Base-by-base conservation (phyloP, 768 basidiomycete genomes). In the Baorangia bicolor region DNA sequence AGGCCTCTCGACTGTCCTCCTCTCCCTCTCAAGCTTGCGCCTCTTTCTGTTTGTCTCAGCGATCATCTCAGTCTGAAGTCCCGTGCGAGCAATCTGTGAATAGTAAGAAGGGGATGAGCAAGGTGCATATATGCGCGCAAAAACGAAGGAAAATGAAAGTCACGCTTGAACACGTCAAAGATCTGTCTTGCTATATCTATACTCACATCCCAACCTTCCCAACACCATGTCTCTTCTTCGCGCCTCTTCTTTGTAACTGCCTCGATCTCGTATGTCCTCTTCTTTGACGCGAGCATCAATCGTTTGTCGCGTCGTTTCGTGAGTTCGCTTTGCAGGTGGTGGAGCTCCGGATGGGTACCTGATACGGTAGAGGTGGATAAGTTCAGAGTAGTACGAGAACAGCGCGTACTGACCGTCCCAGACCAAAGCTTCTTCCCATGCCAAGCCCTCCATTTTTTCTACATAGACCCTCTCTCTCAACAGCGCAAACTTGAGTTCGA, bases 401-500 rank as follows among this genome's bases (percentile, higher is more conserved):
- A 18, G 8, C 4, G 30, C 10, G 16, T 21, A 75, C 85, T 62
- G 61, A 94, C 94, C 90, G 40, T 87, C 81, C 28, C 82, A 77
- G 23, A 98, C 80, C 63, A 94, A 76, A 14, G 81, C 75, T 66
- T 98, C 94, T 71, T 98, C 96, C 83, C 87, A 88, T 33, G 90
- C 88, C 9, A 96, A 75, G 5, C 83, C 85, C 38, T 94, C 90
- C 92, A 98, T 94, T 69, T 94, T 90, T 74, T 98, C 96, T 20
- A 98, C 79, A 69, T 95, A 98, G 16, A 98, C 78, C 47, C 85
- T 78, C 69, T 98, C 94, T 44, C 96, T 75, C 53, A 98, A 71
- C 31, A 89, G 73, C 0, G 95, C 94, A 71, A 94, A 97, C 65
- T 91, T 92, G 73, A 98, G 84, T 67, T 99, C 96, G 62, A 99